These are phyloP conservation scores for Ascochyta rabiei DNA, from an alignment of 2,329 filamentous ascomycete species.

Conservation along the genomic window DNA sequence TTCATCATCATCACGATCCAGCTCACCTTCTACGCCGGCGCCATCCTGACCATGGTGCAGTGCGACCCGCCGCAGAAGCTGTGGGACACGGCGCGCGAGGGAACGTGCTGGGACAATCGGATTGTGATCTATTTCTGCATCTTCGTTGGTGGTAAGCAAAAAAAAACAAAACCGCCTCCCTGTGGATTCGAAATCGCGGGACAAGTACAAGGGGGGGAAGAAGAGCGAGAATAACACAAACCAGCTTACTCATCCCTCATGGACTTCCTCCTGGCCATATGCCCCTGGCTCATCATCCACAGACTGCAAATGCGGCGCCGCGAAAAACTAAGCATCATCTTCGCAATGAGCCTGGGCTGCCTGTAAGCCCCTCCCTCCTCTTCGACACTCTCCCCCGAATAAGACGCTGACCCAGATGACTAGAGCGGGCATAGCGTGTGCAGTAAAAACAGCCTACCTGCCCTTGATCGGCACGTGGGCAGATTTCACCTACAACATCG, in stretches of 20 bases:
- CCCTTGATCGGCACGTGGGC: slow-evolving; percentile 27
- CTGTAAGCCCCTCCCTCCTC: slow-evolving; percentile 20
- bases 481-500: slow-evolving; percentile 23
- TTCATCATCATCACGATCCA: slow-evolving; percentile 21
- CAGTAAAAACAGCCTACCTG: slow-evolving; percentile 16
- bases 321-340: slow-evolving; percentile 34
- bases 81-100: slow-evolving; percentile 14
- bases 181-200: too few species aligned
- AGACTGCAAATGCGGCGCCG: slow-evolving; percentile 34
- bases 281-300: slow-evolving; percentile 35
- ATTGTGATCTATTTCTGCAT: slow-evolving; percentile 13
- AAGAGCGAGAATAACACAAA: background rate
- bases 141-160: slow-evolving; percentile 13
- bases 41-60: slow-evolving; percentile 12
- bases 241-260: slow-evolving; percentile 21
- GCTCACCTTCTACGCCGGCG: slow-evolving; percentile 11
- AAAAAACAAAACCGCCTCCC: too few species aligned
- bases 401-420: too few species aligned
- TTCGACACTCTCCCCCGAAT: too few species aligned
- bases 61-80: slow-evolving; percentile 18
- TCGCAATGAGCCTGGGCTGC: slow-evolving; percentile 37
- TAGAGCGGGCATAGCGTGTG: background rate
- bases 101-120: slow-evolving; percentile 18
- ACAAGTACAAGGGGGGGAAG: too few species aligned
- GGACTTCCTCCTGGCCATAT: slow-evolving; percentile 36